A percentile compares a stretch with the other conserved stretches of the same genome.
Conservation (phyloP, 768 basidiomycete species). For the Pilatotrama ljubarskyi region DNA sequence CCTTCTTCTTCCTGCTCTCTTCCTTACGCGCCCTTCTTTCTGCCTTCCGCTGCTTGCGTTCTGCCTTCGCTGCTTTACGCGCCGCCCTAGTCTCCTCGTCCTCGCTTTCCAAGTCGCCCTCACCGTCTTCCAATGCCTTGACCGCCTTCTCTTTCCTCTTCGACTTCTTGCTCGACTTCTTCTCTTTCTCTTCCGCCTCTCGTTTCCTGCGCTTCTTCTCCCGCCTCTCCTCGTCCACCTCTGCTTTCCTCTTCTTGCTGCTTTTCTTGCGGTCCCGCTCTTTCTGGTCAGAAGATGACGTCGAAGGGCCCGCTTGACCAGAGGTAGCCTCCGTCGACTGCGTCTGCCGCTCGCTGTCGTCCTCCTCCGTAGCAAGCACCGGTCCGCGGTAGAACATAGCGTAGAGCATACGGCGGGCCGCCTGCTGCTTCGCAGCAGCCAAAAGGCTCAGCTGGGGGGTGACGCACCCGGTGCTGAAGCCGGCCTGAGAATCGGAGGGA, state of each 20-base stretch:
- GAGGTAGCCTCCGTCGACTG: background rate
- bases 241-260: constrained; percentile 16
- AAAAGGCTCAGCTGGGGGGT: constrained; percentile 51
- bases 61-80: constrained; percentile 20
- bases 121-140: constrained; percentile 8
- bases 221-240: constrained; percentile 4
- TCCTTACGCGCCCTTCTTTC: constrained; percentile 31
- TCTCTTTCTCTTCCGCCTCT: constrained; percentile 10
- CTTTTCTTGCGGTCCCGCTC: background rate
- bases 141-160: constrained; percentile 8
- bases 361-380: constrained; percentile 48
- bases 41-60: constrained; percentile 25
- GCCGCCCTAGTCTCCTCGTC: background rate
- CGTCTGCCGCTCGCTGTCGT: background rate
- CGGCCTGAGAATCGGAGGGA: constrained; percentile 43
- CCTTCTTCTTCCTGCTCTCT: constrained; percentile 21
- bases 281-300: background rate
- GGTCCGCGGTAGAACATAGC: constrained; percentile 81
- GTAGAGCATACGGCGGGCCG: constrained; percentile 75
- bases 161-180: constrained; percentile 2
- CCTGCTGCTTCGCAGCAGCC: constrained; percentile 70
- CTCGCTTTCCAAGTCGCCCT: background rate
- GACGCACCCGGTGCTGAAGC: constrained; percentile 21
- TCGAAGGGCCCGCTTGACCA: background rate
- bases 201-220: constrained; percentile 17